phyloP scores from a whole-genome alignment of 2,329 filamentous ascomycete species.

The Fusarium palustre region DNA sequence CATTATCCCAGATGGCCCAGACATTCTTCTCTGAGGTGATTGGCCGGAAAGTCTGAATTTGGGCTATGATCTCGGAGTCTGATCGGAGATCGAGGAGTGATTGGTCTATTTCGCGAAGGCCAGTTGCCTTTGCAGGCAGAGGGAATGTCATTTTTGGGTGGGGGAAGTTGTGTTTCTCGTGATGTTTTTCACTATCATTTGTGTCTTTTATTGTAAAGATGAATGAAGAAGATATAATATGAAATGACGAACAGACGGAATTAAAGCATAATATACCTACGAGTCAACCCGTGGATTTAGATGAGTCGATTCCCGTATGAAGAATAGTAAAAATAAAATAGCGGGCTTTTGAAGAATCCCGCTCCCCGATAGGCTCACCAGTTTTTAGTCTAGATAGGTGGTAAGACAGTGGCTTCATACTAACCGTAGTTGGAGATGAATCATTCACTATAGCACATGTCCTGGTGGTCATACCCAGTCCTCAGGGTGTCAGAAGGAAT shows the following conservation, averaged over 20 bases:
- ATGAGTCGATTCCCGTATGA: background rate
- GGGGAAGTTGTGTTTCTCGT: background rate
- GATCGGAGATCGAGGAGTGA: slow-evolving; percentile 44
- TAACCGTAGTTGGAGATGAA: background rate
- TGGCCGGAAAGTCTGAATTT: slow-evolving; percentile 48
- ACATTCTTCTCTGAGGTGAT: slow-evolving; percentile 57
- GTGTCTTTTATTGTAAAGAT: no score
- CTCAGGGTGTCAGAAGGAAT: no score
- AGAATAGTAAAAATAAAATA: background rate
- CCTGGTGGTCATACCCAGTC: no score
- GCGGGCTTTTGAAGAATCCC: background rate
- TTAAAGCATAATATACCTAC: background rate
- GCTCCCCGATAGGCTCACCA: background rate
- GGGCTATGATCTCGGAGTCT: slow-evolving; percentile 49
- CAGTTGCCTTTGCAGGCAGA: slow-evolving; percentile 4
- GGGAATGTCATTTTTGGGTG: slow-evolving; percentile 3
- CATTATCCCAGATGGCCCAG: slow-evolving; percentile 60
- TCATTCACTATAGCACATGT: background rate
- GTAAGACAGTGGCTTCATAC: background rate
- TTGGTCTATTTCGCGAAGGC: slow-evolving; percentile 15
- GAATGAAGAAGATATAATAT: background rate
- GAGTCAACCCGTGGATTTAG: background rate
- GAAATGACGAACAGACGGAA: background rate
- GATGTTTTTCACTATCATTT: background rate
- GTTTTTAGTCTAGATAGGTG: no score